These are phyloP conservation scores for Protea cynaroides DNA, from an alignment of 164 flowering plant species.

Conservation along the genomic window DNA sequence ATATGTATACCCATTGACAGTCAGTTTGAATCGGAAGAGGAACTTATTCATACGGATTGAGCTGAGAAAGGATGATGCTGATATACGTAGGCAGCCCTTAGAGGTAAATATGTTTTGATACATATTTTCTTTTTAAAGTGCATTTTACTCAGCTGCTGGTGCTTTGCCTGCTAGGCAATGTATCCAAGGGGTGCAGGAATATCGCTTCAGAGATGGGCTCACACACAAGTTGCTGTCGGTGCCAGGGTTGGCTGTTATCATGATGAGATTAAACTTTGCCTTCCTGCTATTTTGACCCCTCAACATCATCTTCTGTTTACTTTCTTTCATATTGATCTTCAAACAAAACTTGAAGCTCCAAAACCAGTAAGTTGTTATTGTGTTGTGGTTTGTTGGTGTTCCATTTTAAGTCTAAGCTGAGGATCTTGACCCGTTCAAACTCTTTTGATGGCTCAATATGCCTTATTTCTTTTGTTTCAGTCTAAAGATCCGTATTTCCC, in stretches of 20 bases:
- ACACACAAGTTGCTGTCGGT: conserved; percentile 95
- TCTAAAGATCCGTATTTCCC: not conserved
- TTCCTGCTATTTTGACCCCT: conserved; percentile 84
- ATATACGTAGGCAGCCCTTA: conserved; percentile 73
- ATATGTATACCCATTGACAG: conserved; percentile 82
- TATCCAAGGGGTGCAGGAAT: conserved; percentile 69
- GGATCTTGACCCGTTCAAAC: not conserved
- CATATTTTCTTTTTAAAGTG: not conserved
- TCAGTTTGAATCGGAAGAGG: conserved; percentile 85
- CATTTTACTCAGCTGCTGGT: conserved; percentile 5
- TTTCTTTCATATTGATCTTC: conserved; percentile 90
- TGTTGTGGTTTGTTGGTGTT: not conserved
- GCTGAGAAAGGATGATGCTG: conserved; percentile 82
- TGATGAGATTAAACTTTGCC: conserved; percentile 87
- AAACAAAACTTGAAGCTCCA: conserved; percentile 93
- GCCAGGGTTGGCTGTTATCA: conserved; percentile 83
- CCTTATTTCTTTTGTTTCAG: not conserved
- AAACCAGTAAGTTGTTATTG: conserved; percentile 59
- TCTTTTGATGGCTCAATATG: not conserved
- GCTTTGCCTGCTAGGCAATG: conserved; percentile 51
- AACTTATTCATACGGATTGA: conserved; percentile 85
- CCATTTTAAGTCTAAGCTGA: not conserved
- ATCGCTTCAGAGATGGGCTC: conserved; percentile 72
- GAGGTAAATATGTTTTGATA: conserved; percentile 46
- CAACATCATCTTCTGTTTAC: conserved; percentile 88